Percentiles rank a stretch among this genome's conserved stretches.
These are phyloP conservation scores for Cercospora sesami DNA, from an alignment of 2,329 filamentous ascomycete species.

Conservation along the genomic window DNA sequence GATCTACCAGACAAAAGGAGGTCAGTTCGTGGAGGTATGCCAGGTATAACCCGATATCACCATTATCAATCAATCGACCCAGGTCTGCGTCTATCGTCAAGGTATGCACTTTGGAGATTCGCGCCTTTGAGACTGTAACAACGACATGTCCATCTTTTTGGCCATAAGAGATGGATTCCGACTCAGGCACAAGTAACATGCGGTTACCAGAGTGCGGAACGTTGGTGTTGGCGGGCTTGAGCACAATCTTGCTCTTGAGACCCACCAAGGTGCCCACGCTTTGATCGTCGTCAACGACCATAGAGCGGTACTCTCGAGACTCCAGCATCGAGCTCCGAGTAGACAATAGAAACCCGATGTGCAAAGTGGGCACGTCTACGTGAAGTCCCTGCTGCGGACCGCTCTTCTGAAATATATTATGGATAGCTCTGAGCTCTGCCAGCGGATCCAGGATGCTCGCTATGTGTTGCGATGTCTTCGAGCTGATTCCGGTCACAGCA, in stretches of 20 bases:
- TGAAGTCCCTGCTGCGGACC: slow-evolving; percentile 8
- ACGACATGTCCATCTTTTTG: slow-evolving; percentile 49
- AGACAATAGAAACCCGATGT: slow-evolving; percentile 28
- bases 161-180: slow-evolving; percentile 32
- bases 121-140: slow-evolving; percentile 37
- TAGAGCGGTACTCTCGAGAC: slow-evolving; percentile 10
- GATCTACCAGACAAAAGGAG: slow-evolving; percentile 58
- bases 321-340: slow-evolving; percentile 1
- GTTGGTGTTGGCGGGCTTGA: slow-evolving; percentile 33
- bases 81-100: slow-evolving; percentile 58
- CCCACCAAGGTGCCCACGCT: slow-evolving; percentile 63
- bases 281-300: slow-evolving; percentile 52
- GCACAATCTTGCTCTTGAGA: slow-evolving; percentile 58
- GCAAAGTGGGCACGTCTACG: slow-evolving; percentile 28
- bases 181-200: slow-evolving; percentile 53
- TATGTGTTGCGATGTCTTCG: slow-evolving; percentile 48
- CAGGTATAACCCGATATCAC: slow-evolving; percentile 42
- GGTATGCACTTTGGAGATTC: slow-evolving; percentile 56
- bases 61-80: slow-evolving; percentile 58
- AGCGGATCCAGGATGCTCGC: slow-evolving; percentile 50
- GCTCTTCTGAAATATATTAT: slow-evolving; percentile 18
- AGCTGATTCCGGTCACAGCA: slow-evolving; percentile 17
- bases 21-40: slow-evolving; percentile 62
- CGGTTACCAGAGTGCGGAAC: slow-evolving; percentile 39
- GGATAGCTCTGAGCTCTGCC: slow-evolving; percentile 15